Base-by-base conservation (phyloP, 106 monocot species). In the Apostasia shenzhenica region DNA sequence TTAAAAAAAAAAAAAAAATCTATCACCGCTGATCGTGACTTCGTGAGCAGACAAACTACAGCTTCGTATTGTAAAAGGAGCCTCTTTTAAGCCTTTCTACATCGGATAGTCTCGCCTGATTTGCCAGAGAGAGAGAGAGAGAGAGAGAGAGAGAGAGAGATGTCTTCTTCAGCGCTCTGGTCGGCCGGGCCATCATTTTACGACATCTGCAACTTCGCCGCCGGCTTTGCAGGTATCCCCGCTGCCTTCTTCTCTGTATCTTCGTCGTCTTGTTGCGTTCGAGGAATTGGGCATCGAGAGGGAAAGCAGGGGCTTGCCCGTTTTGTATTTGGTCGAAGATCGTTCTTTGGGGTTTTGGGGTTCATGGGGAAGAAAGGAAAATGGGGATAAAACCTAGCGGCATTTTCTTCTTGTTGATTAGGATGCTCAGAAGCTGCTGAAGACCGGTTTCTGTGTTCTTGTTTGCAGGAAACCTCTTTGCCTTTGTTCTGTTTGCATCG, bases 401-500 rank as follows among this genome's bases (percentile, higher is more conserved):
- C 45, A 45, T 3, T 53, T 60, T 38, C 38, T 13, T 26, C 48
- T 67, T 10, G 51, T 6, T 45, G 52, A 13, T 44, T 41, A 41
- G 8, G 43, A 13, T 9, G 14, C 4, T 57, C 2, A 43, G 10
- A 2, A n/a, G 43, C 57, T n/a, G 57, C 45, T 47, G 26, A 3
- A 45, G 12, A 54, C 39, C 47, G 56, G 6, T 47, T 64, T 39
- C 48, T 41, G 13, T 53, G 58, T n/a, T 2, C 61, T 0, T 76
- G 8, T 52, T 75, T 89, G 73, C 92, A 99, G 99, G 99, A 41
- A 99, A 99, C 69, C 51, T 99, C 43, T 83, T 90, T 49, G 99
- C 99, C 26, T 77, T 92, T 50, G 92, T 90, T 55, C 67, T 99
- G 60, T 99, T 93, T 61, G 67, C 90, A 45, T 92, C 99, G 12